Evolutionary conservation across 148 eudicot species (phyloP).

Genomic region (Spergularia marina): DNA sequence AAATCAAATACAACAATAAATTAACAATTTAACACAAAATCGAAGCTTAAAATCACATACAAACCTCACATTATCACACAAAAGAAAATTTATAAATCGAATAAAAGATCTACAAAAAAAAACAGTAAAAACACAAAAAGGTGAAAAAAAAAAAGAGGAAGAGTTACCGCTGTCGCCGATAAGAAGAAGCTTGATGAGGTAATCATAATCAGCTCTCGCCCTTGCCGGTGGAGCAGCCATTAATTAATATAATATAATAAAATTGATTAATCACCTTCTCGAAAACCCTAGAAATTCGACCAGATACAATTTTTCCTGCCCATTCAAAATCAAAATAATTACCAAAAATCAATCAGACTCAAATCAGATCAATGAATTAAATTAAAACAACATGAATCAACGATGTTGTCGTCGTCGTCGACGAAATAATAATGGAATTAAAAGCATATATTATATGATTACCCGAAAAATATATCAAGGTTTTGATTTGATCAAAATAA

Average conservation of each 20-base stretch:
- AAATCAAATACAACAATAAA: no score
- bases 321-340: neutral
- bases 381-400: no score
- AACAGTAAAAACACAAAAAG: neutral
- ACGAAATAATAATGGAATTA: no score
- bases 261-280: neutral
- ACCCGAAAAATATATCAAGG: no score
- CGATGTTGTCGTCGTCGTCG: no score
- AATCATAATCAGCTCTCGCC: constrained; percentile 94
- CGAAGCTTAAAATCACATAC: constrained; percentile 1
- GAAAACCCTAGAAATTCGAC: constrained; percentile 13
- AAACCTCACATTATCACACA: neutral
- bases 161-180: constrained; percentile 93
- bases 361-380: neutral
- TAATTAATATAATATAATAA: constrained; percentile 18
- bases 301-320: constrained; percentile 15
- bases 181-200: constrained; percentile 81
- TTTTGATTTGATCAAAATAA: no score
- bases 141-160: neutral
- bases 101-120: constrained; percentile 13
- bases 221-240: constrained; percentile 98
- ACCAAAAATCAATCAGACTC: constrained; percentile 5
- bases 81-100: neutral
- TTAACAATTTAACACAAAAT: no score
- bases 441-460: no score